phyloP scores from a whole-genome alignment of 2,329 filamentous ascomycete genomes.

The Ophiostoma sp. region DNA sequence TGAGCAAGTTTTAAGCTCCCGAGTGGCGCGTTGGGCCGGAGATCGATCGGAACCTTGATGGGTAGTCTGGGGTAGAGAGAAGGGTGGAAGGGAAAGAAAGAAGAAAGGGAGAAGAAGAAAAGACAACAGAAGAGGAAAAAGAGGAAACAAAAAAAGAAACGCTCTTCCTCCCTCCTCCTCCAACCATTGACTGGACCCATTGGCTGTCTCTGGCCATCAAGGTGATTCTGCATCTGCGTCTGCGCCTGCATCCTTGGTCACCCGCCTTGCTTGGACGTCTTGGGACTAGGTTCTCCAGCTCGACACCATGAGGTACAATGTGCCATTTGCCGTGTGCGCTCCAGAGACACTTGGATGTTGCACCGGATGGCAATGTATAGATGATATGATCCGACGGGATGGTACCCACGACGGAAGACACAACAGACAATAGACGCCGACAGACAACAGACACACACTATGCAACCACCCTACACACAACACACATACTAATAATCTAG shows the following conservation, averaged over 20 bases:
- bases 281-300: neutral
- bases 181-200: neutral
- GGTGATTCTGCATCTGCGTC: neutral
- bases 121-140: neutral
- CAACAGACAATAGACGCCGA: neutral
- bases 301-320: neutral
- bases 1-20: slow-evolving; percentile 24
- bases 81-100: neutral
- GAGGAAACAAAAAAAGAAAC: neutral
- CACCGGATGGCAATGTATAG: neutral
- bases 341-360: neutral
- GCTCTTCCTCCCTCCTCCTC: neutral
- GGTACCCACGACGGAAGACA: neutral
- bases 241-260: neutral
- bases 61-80: neutral
- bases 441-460: neutral
- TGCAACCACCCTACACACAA: neutral
- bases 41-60: slow-evolving; percentile 17
- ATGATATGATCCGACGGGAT: neutral
- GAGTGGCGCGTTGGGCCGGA: slow-evolving; percentile 18
- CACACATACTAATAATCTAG: slow-evolving; percentile 44
- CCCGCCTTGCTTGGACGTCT: neutral
- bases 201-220: slow-evolving; percentile 2
- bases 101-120: neutral
- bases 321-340: neutral